phyloP scores from a whole-genome alignment of 2,329 filamentous ascomycete genomes.

The Ophiostoma ulmi region DNA sequence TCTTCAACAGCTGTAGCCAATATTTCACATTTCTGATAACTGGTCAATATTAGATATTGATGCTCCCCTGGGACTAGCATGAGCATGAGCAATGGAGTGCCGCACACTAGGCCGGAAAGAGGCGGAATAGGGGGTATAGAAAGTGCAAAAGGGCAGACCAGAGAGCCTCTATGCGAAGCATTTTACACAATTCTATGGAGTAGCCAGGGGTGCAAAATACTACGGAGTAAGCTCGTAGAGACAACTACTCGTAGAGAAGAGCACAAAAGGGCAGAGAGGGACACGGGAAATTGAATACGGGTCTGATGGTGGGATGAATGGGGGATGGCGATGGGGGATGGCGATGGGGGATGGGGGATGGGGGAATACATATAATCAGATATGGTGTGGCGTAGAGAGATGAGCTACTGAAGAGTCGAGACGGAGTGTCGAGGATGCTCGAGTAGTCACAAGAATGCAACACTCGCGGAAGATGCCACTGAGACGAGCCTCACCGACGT shows the following conservation, averaged over 20 bases:
- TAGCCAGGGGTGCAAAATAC: neutral
- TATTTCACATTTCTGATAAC: neutral
- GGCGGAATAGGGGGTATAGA: conserved; percentile 16
- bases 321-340: neutral
- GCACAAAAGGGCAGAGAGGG: conserved; percentile 1
- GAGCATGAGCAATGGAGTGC: conserved; percentile 18
- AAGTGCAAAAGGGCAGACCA: neutral
- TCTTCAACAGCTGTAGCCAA: neutral
- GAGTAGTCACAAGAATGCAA: neutral
- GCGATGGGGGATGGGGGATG: too few relatives aligned
- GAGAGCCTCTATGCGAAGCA: neutral
- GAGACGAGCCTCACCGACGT: neutral
- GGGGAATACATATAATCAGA: too few relatives aligned
- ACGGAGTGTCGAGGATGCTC: too few relatives aligned
- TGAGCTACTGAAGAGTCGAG: too few relatives aligned
- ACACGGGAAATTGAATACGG: conserved; percentile 19
- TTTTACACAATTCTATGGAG: neutral
- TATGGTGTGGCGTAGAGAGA: too few relatives aligned
- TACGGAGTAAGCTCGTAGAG: neutral
- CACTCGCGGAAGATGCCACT: neutral
- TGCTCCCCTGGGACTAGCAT: conserved; percentile 1
- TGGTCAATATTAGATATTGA: neutral
- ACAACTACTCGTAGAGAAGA: neutral
- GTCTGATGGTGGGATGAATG: conserved; percentile 12
- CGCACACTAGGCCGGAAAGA: conserved; percentile 18